Evolutionary conservation across 805 yeast species (phyloP).

Genomic region (Teunomyces kruisii): DNA sequence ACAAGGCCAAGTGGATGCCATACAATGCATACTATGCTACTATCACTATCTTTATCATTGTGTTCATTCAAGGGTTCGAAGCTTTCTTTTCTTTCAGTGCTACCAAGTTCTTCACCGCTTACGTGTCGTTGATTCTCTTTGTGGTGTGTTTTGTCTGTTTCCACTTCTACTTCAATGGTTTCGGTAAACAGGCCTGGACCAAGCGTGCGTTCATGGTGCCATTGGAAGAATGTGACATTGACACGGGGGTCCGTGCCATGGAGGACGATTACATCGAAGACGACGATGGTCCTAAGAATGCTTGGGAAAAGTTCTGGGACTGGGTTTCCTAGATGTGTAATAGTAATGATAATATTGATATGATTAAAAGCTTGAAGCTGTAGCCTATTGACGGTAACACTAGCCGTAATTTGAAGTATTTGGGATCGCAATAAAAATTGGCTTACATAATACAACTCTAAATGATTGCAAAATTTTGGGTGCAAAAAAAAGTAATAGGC

Average conservation of each 20-base stretch:
- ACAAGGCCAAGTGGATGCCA: constrained; percentile 73
- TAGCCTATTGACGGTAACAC: too few relatives aligned
- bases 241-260: constrained; percentile 61
- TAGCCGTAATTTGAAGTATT: too few relatives aligned
- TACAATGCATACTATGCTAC: constrained; percentile 63
- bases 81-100: constrained; percentile 59
- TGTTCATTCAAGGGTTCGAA: constrained; percentile 70
- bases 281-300: constrained; percentile 48
- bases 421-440: too few relatives aligned
- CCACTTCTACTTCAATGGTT: constrained; percentile 51
- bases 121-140: constrained; percentile 66
- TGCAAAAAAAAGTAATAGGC: too few relatives aligned
- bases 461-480: too few relatives aligned
- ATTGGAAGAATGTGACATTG: constrained; percentile 65
- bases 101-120: constrained; percentile 63
- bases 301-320: constrained; percentile 59
- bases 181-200: constrained; percentile 25
- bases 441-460: too few relatives aligned
- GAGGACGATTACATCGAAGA: constrained; percentile 60
- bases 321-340: constrained; percentile 16
- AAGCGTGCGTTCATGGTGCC: constrained; percentile 44
- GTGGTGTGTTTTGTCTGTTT: constrained; percentile 53
- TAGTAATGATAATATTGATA: background rate
- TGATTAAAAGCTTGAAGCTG: background rate
- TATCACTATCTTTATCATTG: constrained; percentile 52